phyloP scores from a whole-genome alignment of 2,329 filamentous ascomycete species.

The Neonectria neomacrospora region DNA sequence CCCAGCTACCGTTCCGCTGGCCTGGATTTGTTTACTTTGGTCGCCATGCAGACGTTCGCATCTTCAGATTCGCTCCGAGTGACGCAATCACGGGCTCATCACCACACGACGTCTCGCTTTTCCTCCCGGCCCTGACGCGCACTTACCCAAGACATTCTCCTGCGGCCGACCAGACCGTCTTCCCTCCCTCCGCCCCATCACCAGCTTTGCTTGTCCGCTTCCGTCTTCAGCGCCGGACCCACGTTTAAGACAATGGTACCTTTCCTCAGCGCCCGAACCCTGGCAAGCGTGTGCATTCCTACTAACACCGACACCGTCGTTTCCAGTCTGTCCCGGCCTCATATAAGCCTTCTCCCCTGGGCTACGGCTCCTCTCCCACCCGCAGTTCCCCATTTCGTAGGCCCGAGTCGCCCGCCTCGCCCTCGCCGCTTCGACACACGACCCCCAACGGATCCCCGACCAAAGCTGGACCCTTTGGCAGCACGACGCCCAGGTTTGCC shows the following conservation, averaged over 20 bases:
- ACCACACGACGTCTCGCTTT: conserved; percentile 20
- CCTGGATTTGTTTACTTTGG: conserved; percentile 42
- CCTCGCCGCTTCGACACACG: conserved; percentile 71
- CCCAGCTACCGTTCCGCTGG: conserved; percentile 37
- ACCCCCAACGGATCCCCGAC: conserved; percentile 73
- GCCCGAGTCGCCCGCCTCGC: conserved; percentile 72
- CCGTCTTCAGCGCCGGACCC: conserved; percentile 36
- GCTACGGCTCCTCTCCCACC: conserved; percentile 71
- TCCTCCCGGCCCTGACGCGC: conserved; percentile 11
- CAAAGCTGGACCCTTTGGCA: conserved; percentile 50
- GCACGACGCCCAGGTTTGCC: conserved; percentile 48
- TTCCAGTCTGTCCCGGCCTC: conserved; percentile 64
- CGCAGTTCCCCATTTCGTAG: conserved; percentile 74
- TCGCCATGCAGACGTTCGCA: conserved; percentile 27
- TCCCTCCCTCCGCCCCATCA: conserved; percentile 20
- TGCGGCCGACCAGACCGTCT: conserved; percentile 1
- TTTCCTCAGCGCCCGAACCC: conserved; percentile 40
- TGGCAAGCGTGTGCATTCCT: conserved; percentile 38
- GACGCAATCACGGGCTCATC: conserved; percentile 32
- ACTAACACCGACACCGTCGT: conserved; percentile 45
- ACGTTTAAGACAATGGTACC: conserved; percentile 49
- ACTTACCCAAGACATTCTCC: conserved; percentile 12
- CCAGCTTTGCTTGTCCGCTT: conserved; percentile 35
- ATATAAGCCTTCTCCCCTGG: conserved; percentile 78
- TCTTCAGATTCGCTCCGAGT: conserved; percentile 33